These are phyloP conservation scores for Corallochytrium limacisporum DNA, from an alignment of 78 protist genomes.

Conservation along the genomic window DNA sequence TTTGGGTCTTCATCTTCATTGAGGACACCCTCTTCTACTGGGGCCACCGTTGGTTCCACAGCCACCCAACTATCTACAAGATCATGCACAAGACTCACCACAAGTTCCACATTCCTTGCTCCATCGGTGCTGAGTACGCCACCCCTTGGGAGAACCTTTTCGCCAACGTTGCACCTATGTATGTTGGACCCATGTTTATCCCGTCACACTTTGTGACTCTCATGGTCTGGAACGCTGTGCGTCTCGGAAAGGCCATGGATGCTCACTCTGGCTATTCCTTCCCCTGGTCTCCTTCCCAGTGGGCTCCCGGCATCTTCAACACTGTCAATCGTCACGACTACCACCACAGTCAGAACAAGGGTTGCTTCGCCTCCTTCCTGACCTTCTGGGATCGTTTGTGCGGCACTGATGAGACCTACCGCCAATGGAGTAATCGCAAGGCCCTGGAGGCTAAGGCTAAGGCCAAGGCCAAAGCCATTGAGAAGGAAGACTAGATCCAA, in stretches of 20 bases:
- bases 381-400: neutral
- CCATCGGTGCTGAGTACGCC: neutral
- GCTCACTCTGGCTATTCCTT: neutral
- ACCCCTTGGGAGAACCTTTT: neutral
- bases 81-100: neutral
- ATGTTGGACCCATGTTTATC: neutral
- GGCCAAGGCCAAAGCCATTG: too few species aligned
- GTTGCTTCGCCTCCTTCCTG: neutral
- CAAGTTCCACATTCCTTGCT: neutral
- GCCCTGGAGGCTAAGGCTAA: too few species aligned
- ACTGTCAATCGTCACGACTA: neutral
- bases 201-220: neutral
- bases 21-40: neutral
- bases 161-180: neutral
- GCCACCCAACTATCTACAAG: neutral
- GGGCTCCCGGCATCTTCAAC: neutral
- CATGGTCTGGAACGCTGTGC: neutral
- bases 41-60: neutral
- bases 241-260: neutral
- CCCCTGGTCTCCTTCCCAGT: neutral
- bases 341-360: too few species aligned
- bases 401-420: too few species aligned
- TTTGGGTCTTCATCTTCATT: neutral
- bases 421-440: too few species aligned
- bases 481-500: too few species aligned